A percentile compares a stretch with the other conserved stretches of the same genome.
Conservation (phyloP, 768 basidiomycete genomes). For the Pulveroboletus ravenelii region DNA sequence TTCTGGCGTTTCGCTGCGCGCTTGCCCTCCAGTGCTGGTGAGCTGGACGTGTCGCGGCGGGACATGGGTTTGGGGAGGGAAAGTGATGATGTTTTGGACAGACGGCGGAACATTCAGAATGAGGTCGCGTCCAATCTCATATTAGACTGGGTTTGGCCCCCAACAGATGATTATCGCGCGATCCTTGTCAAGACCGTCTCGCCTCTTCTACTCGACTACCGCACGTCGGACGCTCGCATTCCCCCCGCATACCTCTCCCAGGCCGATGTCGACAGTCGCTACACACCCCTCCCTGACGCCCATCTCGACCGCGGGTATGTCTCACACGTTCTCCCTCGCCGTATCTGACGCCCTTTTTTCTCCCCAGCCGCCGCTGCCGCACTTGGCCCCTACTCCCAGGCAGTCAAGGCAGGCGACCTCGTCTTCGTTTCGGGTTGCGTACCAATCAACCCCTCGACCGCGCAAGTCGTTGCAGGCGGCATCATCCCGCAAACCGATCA, state of each 20-base stretch:
- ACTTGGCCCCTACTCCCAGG: slow-evolving; percentile 87
- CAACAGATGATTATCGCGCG: background rate
- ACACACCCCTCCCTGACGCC: slow-evolving; percentile 35
- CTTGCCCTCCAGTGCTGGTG: slow-evolving; percentile 25
- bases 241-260: background rate
- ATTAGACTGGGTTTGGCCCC: too few species aligned
- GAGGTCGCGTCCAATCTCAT: background rate
- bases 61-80: slow-evolving; percentile 32
- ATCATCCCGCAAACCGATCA: slow-evolving; percentile 56
- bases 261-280: slow-evolving; percentile 28
- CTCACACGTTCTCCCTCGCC: background rate
- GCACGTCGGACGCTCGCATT: background rate
- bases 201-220: background rate
- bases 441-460: slow-evolving; percentile 71
- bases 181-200: background rate
- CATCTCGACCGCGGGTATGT: slow-evolving; percentile 32
- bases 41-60: slow-evolving; percentile 44
- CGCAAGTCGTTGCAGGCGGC: slow-evolving; percentile 32
- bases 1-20: slow-evolving; percentile 49
- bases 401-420: slow-evolving; percentile 74
- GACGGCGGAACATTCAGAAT: background rate
- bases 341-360: background rate
- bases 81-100: background rate
- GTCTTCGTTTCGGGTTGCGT: slow-evolving; percentile 91
- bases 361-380: slow-evolving; percentile 66